A percentile compares a stretch with the other conserved stretches of the same genome.
phyloP scores from a whole-genome alignment of 306 rosid species.

The Luffa aegyptiaca region DNA sequence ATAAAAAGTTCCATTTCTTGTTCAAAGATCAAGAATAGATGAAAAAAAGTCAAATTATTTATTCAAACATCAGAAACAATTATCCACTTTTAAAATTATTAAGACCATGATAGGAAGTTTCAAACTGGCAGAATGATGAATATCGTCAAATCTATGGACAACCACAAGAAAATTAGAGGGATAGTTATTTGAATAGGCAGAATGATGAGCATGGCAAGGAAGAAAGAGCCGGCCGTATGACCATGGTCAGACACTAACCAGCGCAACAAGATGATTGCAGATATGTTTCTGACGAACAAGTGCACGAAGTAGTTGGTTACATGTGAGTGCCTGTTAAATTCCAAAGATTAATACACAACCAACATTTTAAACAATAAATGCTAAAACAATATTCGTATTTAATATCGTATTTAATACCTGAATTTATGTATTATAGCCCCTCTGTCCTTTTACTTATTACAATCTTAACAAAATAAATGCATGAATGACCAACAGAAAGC shows the following conservation, averaged over 20 bases:
- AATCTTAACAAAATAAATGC: not conserved
- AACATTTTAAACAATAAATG: not conserved
- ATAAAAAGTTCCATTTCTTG: not conserved
- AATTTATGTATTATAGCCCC: not conserved
- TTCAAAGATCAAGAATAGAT: not conserved
- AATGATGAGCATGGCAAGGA: not conserved
- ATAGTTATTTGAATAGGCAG: not conserved
- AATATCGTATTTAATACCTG: not conserved
- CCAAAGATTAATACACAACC: constrained; percentile 5
- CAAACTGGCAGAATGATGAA: not conserved
- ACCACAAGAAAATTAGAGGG: not conserved
- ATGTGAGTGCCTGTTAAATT: constrained; percentile 58
- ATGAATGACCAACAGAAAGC: not conserved
- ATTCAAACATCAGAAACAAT: not conserved
- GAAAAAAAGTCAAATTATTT: not conserved
- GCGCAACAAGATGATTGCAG: constrained; percentile 65
- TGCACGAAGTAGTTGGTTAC: constrained; percentile 70
- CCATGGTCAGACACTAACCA: constrained; percentile 28
- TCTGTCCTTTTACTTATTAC: not conserved
- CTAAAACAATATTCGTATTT: not conserved
- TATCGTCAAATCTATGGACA: not conserved
- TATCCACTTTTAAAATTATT: not conserved
- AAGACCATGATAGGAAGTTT: not conserved
- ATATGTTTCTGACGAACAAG: constrained; percentile 80
- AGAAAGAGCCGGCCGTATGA: not conserved